A percentile compares a stretch with the other conserved stretches of the same genome.
Evolutionary conservation across 768 basidiomycete genomes (phyloP).

Genomic region (Omphalotus guepiniiformis): DNA sequence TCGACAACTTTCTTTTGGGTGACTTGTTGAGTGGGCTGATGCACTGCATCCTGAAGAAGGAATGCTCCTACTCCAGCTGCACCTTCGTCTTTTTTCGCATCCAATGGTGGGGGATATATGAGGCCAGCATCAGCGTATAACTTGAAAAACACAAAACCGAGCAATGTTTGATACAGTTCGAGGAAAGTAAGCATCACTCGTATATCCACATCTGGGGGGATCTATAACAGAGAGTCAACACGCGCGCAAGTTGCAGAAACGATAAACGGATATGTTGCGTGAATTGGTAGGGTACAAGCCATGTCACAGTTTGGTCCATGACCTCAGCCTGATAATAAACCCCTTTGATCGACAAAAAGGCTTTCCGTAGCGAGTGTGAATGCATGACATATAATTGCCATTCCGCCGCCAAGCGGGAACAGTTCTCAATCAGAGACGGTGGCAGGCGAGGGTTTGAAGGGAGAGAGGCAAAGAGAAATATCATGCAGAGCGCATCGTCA

Average conservation of each 20-base stretch:
- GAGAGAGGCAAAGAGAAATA: constrained; percentile 87
- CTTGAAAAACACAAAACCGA: constrained; percentile 96
- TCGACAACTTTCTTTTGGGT: constrained; percentile 47
- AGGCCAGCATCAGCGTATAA: constrained; percentile 93
- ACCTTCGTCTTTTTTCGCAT: constrained; percentile 74
- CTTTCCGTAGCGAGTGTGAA: constrained; percentile 76
- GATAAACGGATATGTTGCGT: constrained; percentile 73
- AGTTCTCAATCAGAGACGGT: constrained; percentile 83
- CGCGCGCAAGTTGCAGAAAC: constrained; percentile 5
- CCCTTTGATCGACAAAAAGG: constrained; percentile 96
- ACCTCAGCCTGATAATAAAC: constrained; percentile 97
- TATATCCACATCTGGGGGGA: constrained; percentile 93
- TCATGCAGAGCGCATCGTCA: constrained; percentile 95
- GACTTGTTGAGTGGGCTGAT: constrained; percentile 28
- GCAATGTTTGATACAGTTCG: constrained; percentile 94
- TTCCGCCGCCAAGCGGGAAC: constrained; percentile 84
- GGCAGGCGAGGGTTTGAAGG: constrained; percentile 84
- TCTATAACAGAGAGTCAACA: constrained; percentile 39
- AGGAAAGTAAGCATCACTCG: constrained; percentile 98
- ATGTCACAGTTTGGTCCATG: constrained; percentile 88
- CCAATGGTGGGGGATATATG: constrained; percentile 92
- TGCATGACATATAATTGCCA: constrained; percentile 98
- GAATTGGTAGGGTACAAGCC: constrained; percentile 97
- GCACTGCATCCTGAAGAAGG: constrained; percentile 53
- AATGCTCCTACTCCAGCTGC: constrained; percentile 90